Evolutionary conservation across 345 rosid species (phyloP).

Genomic region (Geranium rotundifolium): DNA sequence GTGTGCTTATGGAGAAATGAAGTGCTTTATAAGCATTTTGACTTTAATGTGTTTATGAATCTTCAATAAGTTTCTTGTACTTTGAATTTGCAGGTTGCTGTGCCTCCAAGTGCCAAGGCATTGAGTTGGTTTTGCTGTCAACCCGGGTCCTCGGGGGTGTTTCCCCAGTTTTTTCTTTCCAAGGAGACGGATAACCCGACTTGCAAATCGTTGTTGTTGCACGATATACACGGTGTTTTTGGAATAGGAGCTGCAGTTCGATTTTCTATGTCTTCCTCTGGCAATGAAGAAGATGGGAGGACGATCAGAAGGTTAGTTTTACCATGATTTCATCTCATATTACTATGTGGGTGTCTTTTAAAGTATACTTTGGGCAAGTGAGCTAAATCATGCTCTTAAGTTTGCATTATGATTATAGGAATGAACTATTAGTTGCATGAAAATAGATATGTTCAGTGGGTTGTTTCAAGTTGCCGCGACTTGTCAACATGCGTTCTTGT

Average conservation of each 20-base stretch:
- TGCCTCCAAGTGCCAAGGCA: constrained; percentile 85
- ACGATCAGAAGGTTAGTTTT: constrained; percentile 36
- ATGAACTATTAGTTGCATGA: no score
- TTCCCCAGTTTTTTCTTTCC: constrained; percentile 72
- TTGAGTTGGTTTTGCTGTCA: constrained; percentile 72
- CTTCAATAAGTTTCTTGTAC: neutral
- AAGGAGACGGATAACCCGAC: constrained; percentile 39
- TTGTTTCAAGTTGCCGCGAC: no score
- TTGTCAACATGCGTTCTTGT: neutral
- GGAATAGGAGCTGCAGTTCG: constrained; percentile 73
- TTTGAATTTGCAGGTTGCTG: constrained; percentile 50
- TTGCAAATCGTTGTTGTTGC: constrained; percentile 39
- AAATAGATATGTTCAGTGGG: no score
- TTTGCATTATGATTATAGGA: neutral
- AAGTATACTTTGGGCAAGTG: neutral
- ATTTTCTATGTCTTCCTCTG: constrained; percentile 34
- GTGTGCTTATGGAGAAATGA: neutral
- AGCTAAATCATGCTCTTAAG: neutral
- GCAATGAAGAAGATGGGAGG: constrained; percentile 15
- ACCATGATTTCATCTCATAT: neutral
- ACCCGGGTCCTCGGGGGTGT: constrained; percentile 39
- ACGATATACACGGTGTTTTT: constrained; percentile 53
- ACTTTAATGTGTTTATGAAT: neutral
- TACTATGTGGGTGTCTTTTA: neutral
- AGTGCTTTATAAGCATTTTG: neutral